These are phyloP conservation scores for Podospora conica DNA, from an alignment of 495 filamentous ascomycete species.

Conservation along the genomic window DNA sequence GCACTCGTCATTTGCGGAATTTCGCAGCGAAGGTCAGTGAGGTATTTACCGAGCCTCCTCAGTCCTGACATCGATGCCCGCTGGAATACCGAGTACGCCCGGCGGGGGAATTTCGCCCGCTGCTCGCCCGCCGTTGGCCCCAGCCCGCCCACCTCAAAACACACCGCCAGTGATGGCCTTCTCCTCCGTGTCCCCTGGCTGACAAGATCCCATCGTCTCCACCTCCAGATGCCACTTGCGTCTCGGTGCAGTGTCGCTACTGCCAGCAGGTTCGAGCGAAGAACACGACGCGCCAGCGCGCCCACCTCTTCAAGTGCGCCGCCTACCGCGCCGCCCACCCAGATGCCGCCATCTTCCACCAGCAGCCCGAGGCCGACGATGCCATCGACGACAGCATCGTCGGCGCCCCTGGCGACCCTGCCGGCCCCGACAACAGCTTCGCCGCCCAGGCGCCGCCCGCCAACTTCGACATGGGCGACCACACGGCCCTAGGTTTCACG, in stretches of 20 bases:
- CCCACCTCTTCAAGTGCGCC: slow-evolving; percentile 24
- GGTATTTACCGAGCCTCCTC: slow-evolving; percentile 5
- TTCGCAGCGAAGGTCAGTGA: slow-evolving; percentile 18
- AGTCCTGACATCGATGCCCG: neutral
- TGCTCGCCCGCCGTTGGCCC: too few relatives aligned
- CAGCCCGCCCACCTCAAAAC: neutral
- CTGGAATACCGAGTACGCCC: neutral
- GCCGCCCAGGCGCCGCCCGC: neutral
- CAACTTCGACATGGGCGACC: neutral
- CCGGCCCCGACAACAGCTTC: neutral
- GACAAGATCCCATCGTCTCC: neutral
- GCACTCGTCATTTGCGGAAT: slow-evolving; percentile 24
- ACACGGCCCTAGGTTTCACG: slow-evolving; percentile 20
- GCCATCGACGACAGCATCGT: slow-evolving; percentile 1
- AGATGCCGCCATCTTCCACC: slow-evolving; percentile 16
- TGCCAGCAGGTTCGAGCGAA: slow-evolving; percentile 25
- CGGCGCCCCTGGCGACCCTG: neutral
- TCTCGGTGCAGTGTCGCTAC: slow-evolving; percentile 25
- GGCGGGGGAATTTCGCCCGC: neutral
- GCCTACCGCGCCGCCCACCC: slow-evolving; percentile 25
- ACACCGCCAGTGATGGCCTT: neutral
- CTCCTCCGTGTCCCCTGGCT: neutral
- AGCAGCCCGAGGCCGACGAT: slow-evolving; percentile 1
- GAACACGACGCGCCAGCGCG: slow-evolving; percentile 31
- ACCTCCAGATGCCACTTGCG: slow-evolving; percentile 18